Base-by-base conservation (phyloP, 805 yeast genomes). In the Schwanniomyces vanrijiae region DNA sequence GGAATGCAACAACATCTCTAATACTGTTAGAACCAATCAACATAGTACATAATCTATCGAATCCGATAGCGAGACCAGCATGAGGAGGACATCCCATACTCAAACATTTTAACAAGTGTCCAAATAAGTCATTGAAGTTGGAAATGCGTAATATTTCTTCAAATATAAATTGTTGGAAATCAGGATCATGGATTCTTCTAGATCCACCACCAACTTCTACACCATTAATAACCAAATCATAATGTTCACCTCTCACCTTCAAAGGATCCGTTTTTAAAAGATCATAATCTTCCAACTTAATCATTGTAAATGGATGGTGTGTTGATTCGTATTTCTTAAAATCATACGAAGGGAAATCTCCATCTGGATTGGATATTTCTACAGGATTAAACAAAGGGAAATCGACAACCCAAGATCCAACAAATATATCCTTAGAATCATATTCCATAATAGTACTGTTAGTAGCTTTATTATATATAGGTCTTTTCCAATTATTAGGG, bases 221-320 rank as follows among this genome's bases (percentile, higher is more conserved):
- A 2, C 99, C 99, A 59, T 92, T 92, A 33, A 94, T 71, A 0
- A 94, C 99, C 13, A 94, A 68, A 62, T 94, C 99, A 63, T 90
- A 94, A 65, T 94, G 99, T 58, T 88, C 95, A 9, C 98, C 99
- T 33, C 81, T 75, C 2, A 86, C 90, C 34, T 69, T 62, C 21
- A 88, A 65, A 4, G 95, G 95, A 16, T 75, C 72, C 0, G 71
- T 54, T 5, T 60, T 75, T 5, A 90, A 68, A 5, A 69, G 62
- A 1, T 78, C 78, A 55, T 85, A 85, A 60, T 90, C 96, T 11
- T 79, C 82, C 0, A 81, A 60, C 31, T 83, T 77, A 1, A 85
- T 87, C 98, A 94, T 94, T 0, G 99, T 94, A 69, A 94, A 94
- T 4, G 99, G 99, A 62, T 94, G 99, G 61, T 94, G 99, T 0